Percentiles rank a stretch among this genome's conserved stretches.
Evolutionary conservation across 805 yeast genomes (phyloP).

Genomic region (Metschnikowia amazonensis): DNA sequence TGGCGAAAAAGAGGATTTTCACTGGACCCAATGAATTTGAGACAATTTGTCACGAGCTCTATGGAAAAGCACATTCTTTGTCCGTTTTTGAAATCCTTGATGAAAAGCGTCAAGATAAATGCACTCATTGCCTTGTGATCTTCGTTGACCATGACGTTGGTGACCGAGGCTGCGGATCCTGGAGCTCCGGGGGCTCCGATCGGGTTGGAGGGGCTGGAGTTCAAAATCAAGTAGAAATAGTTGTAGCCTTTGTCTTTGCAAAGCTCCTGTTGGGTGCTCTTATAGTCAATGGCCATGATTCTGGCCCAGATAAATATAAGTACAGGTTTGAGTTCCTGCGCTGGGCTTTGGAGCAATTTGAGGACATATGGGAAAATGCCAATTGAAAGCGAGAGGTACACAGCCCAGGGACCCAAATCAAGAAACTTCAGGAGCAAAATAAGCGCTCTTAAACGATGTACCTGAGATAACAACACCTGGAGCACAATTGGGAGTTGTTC

Average conservation of each 20-base stretch:
- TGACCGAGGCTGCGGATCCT: slow-evolving; percentile 20
- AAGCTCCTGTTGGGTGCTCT: slow-evolving; percentile 85
- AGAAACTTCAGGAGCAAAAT: slow-evolving; percentile 78
- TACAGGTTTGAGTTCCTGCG: slow-evolving; percentile 91
- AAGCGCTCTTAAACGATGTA: slow-evolving; percentile 86
- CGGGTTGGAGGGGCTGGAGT: slow-evolving; percentile 34
- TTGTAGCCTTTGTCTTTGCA: slow-evolving; percentile 87
- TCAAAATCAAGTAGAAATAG: slow-evolving; percentile 78
- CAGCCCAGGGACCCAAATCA: slow-evolving; percentile 98
- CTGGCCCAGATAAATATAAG: slow-evolving; percentile 96
- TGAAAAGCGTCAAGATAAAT: slow-evolving; percentile 79
- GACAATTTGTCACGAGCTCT: slow-evolving; percentile 65
- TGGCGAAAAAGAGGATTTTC: slow-evolving; percentile 86
- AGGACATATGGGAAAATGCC: slow-evolving; percentile 95
- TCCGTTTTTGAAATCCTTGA: slow-evolving; percentile 73
- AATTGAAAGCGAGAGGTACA: slow-evolving; percentile 82
- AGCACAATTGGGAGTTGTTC: slow-evolving; percentile 92
- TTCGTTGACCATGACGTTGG: slow-evolving; percentile 48
- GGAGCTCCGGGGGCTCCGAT: slow-evolving; percentile 32
- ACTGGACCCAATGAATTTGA: slow-evolving; percentile 61
- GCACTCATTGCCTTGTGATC: slow-evolving; percentile 97
- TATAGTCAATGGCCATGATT: slow-evolving; percentile 91
- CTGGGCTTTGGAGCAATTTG: slow-evolving; percentile 87
- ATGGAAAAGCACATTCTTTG: slow-evolving; percentile 75
- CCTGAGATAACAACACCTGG: slow-evolving; percentile 90